phyloP scores from a whole-genome alignment of 176 grass and related monocot genomes.

The Ananas comosus region DNA sequence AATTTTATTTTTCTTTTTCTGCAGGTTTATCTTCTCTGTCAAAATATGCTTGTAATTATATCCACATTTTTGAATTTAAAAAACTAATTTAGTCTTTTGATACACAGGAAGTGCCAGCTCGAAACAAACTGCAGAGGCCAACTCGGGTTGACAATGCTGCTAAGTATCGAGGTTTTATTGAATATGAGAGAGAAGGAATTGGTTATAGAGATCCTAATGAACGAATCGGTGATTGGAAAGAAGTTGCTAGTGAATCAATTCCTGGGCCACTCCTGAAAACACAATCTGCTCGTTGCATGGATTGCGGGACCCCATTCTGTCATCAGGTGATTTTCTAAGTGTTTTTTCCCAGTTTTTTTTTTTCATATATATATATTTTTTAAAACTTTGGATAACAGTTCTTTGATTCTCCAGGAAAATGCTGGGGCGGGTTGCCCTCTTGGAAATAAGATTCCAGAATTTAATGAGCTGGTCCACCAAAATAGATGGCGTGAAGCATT shows the following conservation, averaged over 20 bases:
- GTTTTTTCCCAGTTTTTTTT: background rate
- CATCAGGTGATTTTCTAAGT: slow-evolving; percentile 56
- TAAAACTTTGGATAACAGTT: background rate
- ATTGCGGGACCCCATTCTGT: slow-evolving; percentile 98
- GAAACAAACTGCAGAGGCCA: slow-evolving; percentile 33
- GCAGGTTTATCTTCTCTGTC: no score
- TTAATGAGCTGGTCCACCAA: slow-evolving; percentile 94
- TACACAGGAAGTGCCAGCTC: slow-evolving; percentile 37
- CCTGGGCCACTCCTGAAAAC: slow-evolving; percentile 79
- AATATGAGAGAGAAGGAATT: slow-evolving; percentile 76
- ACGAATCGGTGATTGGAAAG: slow-evolving; percentile 73
- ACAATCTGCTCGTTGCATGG: slow-evolving; percentile 98
- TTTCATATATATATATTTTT: background rate
- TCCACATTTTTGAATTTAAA: no score
- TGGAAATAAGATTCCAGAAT: slow-evolving; percentile 98
- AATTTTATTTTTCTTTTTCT: no score
- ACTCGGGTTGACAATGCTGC: slow-evolving; percentile 50
- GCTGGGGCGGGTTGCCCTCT: slow-evolving; percentile 94
- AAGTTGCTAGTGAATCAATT: slow-evolving; percentile 84
- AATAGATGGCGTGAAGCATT: slow-evolving; percentile 91
- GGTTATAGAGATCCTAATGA: slow-evolving; percentile 71
- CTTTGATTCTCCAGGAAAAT: slow-evolving; percentile 51
- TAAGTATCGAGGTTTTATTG: slow-evolving; percentile 77
- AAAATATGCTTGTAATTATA: no score
- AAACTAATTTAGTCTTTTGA: slow-evolving; percentile 7